Evolutionary conservation across 306 rosid species (phyloP).

Genomic region (Herpetospermum pedunculosum): DNA sequence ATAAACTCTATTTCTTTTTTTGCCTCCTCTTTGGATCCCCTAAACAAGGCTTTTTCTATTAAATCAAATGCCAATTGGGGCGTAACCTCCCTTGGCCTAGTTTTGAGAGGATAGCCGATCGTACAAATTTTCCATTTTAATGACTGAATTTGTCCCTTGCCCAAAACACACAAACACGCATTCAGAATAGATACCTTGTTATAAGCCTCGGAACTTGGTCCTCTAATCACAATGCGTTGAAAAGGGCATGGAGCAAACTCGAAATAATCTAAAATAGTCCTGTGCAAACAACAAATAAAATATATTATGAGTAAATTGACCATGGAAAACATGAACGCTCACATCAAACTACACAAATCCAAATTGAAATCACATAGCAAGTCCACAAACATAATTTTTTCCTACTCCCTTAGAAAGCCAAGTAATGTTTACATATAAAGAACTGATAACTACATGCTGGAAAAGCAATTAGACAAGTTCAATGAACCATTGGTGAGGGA

Average conservation of each 20-base stretch:
- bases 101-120: not conserved
- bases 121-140: not conserved
- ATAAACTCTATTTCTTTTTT: not conserved
- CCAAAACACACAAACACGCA: not conserved
- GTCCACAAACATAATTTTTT: not conserved
- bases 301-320: not conserved
- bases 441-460: not conserved
- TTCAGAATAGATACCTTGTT: slow-evolving; percentile 29
- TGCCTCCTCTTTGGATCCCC: not conserved
- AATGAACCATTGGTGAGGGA: not conserved
- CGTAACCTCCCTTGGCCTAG: not conserved
- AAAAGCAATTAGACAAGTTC: not conserved
- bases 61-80: not conserved
- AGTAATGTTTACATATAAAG: not conserved
- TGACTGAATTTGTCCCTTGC: not conserved
- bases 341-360: not conserved
- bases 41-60: not conserved
- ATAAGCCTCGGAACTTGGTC: slow-evolving; percentile 11
- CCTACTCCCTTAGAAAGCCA: not conserved
- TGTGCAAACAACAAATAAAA: slow-evolving; percentile 17
- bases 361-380: not conserved
- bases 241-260: slow-evolving; percentile 75
- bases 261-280: slow-evolving; percentile 60
- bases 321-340: not conserved
- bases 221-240: slow-evolving; percentile 36